A percentile compares a stretch with the other conserved stretches of the same genome.
phyloP scores from a whole-genome alignment of 345 rosid species.

The Abelmoschus esculentus region DNA sequence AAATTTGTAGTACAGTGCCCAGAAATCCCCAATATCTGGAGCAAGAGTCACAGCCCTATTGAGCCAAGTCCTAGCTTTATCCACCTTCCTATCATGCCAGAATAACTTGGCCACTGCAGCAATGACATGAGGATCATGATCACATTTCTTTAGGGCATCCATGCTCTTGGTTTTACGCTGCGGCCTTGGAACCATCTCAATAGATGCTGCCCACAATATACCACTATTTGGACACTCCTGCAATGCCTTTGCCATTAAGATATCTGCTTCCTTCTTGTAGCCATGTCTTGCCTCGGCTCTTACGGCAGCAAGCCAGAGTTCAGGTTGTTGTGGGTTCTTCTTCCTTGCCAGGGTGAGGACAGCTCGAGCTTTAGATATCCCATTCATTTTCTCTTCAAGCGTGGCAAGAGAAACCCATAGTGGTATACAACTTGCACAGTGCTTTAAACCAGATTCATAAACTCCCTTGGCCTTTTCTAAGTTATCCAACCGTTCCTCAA shows the following conservation, averaged over 20 bases:
- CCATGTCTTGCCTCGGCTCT: conserved; percentile 72
- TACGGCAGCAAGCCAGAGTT: conserved; percentile 93
- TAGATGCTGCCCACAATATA: conserved; percentile 79
- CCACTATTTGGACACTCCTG: conserved; percentile 93
- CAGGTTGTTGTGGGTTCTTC: conserved; percentile 67
- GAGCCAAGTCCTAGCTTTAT: conserved; percentile 81
- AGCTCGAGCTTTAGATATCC: conserved; percentile 76
- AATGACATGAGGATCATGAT: conserved; percentile 75
- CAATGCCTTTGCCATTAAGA: conserved; percentile 84
- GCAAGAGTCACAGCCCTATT: conserved; percentile 72
- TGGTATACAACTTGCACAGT: conserved; percentile 56
- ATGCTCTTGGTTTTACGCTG: conserved; percentile 58
- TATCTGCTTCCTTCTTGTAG: conserved; percentile 71
- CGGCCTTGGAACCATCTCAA: conserved; percentile 80
- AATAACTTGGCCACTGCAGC: conserved; percentile 79
- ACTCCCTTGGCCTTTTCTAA: conserved; percentile 59
- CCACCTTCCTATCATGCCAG: conserved; percentile 90
- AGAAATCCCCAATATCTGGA: conserved; percentile 81
- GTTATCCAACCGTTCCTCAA: conserved; percentile 61
- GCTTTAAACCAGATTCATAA: conserved; percentile 58
- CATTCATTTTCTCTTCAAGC: conserved; percentile 71
- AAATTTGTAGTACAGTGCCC: conserved; percentile 81
- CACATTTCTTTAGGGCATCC: conserved; percentile 79
- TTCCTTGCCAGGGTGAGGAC: conserved; percentile 71
- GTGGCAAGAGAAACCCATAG: conserved; percentile 77